Evolutionary conservation across 345 rosid species (phyloP).

Genomic region (Sonneratia caseolaris): DNA sequence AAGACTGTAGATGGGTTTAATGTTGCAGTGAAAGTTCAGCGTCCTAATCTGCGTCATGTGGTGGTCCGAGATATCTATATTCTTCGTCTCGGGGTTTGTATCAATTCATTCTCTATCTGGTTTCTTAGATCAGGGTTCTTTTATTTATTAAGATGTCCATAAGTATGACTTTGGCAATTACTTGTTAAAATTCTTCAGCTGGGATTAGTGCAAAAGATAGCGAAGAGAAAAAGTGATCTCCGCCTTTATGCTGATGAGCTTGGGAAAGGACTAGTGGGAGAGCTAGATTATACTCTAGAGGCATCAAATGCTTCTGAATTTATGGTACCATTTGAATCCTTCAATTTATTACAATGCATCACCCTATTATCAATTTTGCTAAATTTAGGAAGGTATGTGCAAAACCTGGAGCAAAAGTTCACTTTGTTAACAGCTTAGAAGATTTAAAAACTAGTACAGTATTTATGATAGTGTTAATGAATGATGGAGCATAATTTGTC

Average conservation of each 20-base stretch:
- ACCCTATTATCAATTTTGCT: neutral
- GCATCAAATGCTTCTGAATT: slow-evolving; percentile 80
- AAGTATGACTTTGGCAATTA: slow-evolving; percentile 1
- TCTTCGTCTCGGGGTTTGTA: slow-evolving; percentile 81
- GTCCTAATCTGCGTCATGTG: slow-evolving; percentile 76
- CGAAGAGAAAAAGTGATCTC: slow-evolving; percentile 74
- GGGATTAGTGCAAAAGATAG: slow-evolving; percentile 75
- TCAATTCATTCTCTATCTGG: slow-evolving; percentile 4
- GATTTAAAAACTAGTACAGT: neutral
- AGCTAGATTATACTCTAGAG: slow-evolving; percentile 77
- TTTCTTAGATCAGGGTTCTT: slow-evolving; percentile 8
- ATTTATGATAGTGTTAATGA: neutral
- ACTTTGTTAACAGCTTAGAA: neutral
- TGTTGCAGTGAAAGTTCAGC: slow-evolving; percentile 95
- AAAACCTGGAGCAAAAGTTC: neutral
- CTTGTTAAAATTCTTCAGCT: slow-evolving; percentile 36
- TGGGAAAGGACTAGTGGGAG: slow-evolving; percentile 91
- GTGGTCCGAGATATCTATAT: slow-evolving; percentile 82
- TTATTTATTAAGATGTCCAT: neutral
- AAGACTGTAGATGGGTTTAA: slow-evolving; percentile 56
- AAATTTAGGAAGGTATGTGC: neutral
- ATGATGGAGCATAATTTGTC: neutral
- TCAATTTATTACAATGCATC: neutral
- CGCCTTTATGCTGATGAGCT: slow-evolving; percentile 94
- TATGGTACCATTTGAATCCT: slow-evolving; percentile 34